These are phyloP conservation scores for Orbilia brochopaga DNA, from an alignment of 2,329 filamentous ascomycete genomes.

Conservation along the genomic window DNA sequence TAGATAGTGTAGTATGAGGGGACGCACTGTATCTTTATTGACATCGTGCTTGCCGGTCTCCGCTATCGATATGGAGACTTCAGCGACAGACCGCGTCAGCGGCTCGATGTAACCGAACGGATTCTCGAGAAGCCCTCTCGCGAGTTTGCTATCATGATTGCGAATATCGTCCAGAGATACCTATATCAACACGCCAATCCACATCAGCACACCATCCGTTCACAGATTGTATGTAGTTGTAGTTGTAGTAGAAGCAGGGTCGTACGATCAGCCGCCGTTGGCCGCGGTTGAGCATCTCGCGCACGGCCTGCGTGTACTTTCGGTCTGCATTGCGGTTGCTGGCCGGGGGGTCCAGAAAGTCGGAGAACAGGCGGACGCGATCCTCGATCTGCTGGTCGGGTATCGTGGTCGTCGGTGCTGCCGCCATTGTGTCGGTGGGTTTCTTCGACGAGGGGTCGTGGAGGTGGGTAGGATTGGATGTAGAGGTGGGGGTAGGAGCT, in stretches of 20 bases:
- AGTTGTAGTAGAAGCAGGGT: constrained; percentile 66
- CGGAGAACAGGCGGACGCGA: constrained; percentile 52
- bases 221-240: background rate
- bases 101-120: constrained; percentile 89
- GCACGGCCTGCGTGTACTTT: constrained; percentile 48
- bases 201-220: background rate
- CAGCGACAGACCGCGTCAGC: constrained; percentile 88
- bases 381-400: constrained; percentile 45
- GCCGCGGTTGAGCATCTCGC: constrained; percentile 71
- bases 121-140: constrained; percentile 74
- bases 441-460: background rate
- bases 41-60: constrained; percentile 77
- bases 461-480: background rate
- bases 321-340: constrained; percentile 54
- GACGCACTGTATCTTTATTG: constrained; percentile 71
- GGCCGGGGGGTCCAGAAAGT: constrained; percentile 53
- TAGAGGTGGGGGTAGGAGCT: constrained; percentile 3
- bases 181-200: constrained; percentile 3
- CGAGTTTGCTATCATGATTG: constrained; percentile 35
- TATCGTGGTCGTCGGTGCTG: constrained; percentile 32
- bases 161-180: constrained; percentile 48
- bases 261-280: constrained; percentile 72
- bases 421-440: constrained; percentile 17
- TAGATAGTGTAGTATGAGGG: background rate
- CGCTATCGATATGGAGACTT: constrained; percentile 80